phyloP scores from a whole-genome alignment of 345 rosid genomes.

The Hevea brasiliensis region DNA sequence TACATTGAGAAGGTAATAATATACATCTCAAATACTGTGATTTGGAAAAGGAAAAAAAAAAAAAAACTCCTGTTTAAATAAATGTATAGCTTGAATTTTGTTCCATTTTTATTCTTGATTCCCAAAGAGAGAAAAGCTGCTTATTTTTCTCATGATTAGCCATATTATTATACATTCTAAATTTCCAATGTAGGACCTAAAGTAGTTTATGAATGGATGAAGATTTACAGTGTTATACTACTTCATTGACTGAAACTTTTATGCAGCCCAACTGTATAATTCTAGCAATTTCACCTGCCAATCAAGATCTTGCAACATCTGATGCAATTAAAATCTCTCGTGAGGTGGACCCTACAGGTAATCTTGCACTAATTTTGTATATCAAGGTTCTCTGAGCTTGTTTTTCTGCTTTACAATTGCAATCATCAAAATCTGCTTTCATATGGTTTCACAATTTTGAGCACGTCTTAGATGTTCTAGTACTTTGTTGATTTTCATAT shows the following conservation, averaged over 20 bases:
- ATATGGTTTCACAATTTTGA: neutral
- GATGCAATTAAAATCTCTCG: constrained; percentile 99
- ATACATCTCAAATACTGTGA: neutral
- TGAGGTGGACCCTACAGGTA: constrained; percentile 98
- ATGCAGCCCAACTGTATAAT: constrained; percentile 93
- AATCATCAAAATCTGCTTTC: neutral
- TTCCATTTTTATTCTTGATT: neutral
- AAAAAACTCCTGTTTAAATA: neutral
- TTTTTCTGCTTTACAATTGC: too few species aligned
- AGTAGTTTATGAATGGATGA: neutral
- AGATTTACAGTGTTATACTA: constrained; percentile 8
- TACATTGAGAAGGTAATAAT: constrained; percentile 90
- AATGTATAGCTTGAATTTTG: constrained; percentile 9
- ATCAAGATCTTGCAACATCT: constrained; percentile 99
- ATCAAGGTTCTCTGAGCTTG: neutral
- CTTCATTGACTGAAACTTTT: constrained; percentile 23
- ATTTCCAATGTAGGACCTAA: neutral
- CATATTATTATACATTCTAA: neutral
- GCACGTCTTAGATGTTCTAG: neutral
- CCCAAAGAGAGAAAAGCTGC: neutral
- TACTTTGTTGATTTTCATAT: neutral
- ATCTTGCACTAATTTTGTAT: neutral
- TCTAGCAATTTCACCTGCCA: constrained; percentile 98
- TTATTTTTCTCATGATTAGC: neutral
- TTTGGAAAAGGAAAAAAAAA: neutral